Percentiles rank a stretch among this genome's conserved stretches.
Conservation (phyloP, 1,284 basidiomycete species). For the Apiotrichum laibachii region DNA sequence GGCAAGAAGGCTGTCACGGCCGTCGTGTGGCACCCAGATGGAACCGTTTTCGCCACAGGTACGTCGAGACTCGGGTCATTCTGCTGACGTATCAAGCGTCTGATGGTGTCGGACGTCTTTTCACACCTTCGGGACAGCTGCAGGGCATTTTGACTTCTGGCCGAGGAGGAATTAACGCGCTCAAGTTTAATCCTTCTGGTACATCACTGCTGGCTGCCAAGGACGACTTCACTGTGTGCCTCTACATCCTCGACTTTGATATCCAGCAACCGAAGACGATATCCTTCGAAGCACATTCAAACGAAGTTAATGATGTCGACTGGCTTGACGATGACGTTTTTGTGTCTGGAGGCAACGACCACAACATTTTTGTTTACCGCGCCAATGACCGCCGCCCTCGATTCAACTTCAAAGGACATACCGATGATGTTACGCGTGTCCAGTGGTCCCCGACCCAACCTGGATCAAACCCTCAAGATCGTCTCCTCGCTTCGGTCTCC, state of each 20-base stretch:
- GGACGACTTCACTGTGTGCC: constrained; percentile 33
- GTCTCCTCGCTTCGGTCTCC: constrained; percentile 39
- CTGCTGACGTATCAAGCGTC: constrained; percentile 9
- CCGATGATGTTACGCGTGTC: constrained; percentile 44
- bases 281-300: constrained; percentile 39
- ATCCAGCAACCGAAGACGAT: constrained; percentile 22
- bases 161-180: constrained; percentile 37
- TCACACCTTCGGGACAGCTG: constrained; percentile 42
- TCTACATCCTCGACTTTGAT: constrained; percentile 22
- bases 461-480: constrained; percentile 6
- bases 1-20: constrained; percentile 39
- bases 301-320: constrained; percentile 49
- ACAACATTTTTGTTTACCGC: constrained; percentile 41
- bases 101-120: constrained; percentile 44
- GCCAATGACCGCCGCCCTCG: constrained; percentile 35
- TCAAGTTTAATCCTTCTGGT: constrained; percentile 46
- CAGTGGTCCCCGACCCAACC: constrained; percentile 36
- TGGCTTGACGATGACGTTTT: constrained; percentile 50
- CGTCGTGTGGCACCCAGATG: constrained; percentile 45
- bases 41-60: constrained; percentile 43
- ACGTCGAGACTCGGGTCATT: neutral
- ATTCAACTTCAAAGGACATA: constrained; percentile 44
- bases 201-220: constrained; percentile 37
- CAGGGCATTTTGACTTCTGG: constrained; percentile 46
- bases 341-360: constrained; percentile 45